These are phyloP conservation scores for Botryotinia calthae DNA, from an alignment of 2,329 filamentous ascomycete genomes.

Conservation along the genomic window DNA sequence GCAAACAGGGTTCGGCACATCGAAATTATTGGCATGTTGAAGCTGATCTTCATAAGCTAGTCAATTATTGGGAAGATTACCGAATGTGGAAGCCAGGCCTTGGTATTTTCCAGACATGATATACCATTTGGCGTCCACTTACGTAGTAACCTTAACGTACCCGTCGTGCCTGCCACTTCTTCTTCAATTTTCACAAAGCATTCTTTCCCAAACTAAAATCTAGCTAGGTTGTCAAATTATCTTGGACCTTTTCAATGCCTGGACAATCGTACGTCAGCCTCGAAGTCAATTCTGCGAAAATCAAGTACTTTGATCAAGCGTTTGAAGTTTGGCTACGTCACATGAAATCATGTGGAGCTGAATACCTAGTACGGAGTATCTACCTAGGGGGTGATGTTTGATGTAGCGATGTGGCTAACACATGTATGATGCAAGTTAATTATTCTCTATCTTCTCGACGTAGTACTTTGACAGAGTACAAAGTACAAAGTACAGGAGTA, in stretches of 20 bases:
- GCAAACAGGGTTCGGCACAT: background rate
- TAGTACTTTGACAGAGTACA: background rate
- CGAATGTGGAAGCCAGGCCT: background rate
- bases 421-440: background rate
- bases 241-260: background rate
- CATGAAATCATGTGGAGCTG: background rate
- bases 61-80: background rate
- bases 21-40: background rate
- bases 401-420: background rate
- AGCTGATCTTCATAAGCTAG: background rate
- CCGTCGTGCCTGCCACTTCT: background rate
- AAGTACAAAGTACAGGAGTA: background rate
- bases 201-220: background rate
- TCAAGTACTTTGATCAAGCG: background rate
- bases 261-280: background rate
- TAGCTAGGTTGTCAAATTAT: background rate
- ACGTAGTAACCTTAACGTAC: background rate
- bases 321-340: background rate
- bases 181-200: background rate
- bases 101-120: background rate
- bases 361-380: background rate
- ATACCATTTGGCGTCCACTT: background rate
- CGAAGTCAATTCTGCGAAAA: background rate
- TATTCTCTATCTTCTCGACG: background rate
- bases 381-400: background rate